Base-by-base conservation (phyloP, 257 asterid genomes). In the Orobanche coerulescens region DNA sequence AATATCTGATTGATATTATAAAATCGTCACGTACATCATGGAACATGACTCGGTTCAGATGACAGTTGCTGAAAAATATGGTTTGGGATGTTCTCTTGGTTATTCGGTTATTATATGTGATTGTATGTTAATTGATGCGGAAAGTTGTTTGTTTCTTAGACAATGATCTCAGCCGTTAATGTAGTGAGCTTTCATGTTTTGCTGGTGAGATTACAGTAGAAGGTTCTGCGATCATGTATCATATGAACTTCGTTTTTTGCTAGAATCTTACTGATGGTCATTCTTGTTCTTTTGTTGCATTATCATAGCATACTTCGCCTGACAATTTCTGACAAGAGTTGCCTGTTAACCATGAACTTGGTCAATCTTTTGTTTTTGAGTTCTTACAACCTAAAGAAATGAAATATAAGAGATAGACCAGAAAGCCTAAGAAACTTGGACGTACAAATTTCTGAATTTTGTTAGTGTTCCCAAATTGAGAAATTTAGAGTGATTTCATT, bases 201-300 rank as follows among this genome's bases (percentile, higher is more conserved):
- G 56, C 14, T 25, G 37, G 58, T 64, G 60, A 52, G n/a, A 25
- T 19, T 56, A 11, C 24, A 18, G 3, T 58, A 24, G 43, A 52
- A 48, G 66, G 22, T 16, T 58, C 19, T 26, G 49, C 6, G 11
- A 33, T 58, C 50, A 22, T 57, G 34, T 11, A 16, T 50, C 31
- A 14, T 15, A 10, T 28, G 50, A 49, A 49, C 43, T 10, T 34
- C 25, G 50, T 50, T 57, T 31, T 28, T 57, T 15, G 28, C 25
- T 61, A 24, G 56, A 36, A 25, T 56, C 19, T 9, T 33, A 2
- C 2, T 64, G 40, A 53, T 39, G 11, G 37, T 25, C 1, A 46
- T 12, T 34, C 10, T 65, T 44, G 64, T 19, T 60, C 37, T 49
- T 19, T 69, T 58, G 62, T 9, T 46, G 39, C 61, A 62, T 37